Evolutionary conservation across 164 flowering plant species (phyloP), one percentile per base, ranked within the genome.

Genomic region (Nelumbo lutea): DNA sequence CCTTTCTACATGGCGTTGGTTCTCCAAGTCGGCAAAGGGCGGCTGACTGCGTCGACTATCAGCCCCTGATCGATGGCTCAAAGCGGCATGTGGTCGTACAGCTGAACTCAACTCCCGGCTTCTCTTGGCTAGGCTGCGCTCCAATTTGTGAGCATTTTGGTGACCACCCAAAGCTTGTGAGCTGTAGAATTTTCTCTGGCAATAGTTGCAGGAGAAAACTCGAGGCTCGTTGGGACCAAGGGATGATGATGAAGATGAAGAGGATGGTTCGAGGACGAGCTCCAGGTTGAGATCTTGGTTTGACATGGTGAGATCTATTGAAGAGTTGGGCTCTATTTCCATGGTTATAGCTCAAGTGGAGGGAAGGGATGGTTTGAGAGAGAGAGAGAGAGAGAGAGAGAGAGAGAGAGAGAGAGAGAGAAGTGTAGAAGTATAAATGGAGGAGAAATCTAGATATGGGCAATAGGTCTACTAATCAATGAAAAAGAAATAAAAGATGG

Each of bases 131-230:
- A 89, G 57, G 57, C 88, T 86, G 2, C 97, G 71, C 69, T 91
- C 97, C 0, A 88, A 82, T 76, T 89, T 91, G 77, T 91, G 97
- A 9, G 97, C 97, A 59, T 91, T 91, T 64, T 91, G 97, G 82
- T 91, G 97, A 5, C 97, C 97, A 42, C 97, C 97, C 0, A 91
- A 83, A 1, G 97, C 97, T 74, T 89, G 97, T 6, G 97, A 89
- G 68, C 91, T 91, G 61, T 84, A 83, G 70, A 91, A 91, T 77
- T 89, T 89, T 55, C 90, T 88, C 61, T 83, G 83, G 73, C 97
- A 91, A 47, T 82, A 89, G 76, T 85, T 86, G 74, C 97, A 91
- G 0, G 93, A 81, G 78, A 87, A 91, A 11, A 89, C 72, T 3
- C 93, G 72, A 1, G 78, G 79, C 64, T 80, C 83, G 1, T 73